phyloP scores from a whole-genome alignment of 441 rosid genomes.

The Raphanus hybrid region DNA sequence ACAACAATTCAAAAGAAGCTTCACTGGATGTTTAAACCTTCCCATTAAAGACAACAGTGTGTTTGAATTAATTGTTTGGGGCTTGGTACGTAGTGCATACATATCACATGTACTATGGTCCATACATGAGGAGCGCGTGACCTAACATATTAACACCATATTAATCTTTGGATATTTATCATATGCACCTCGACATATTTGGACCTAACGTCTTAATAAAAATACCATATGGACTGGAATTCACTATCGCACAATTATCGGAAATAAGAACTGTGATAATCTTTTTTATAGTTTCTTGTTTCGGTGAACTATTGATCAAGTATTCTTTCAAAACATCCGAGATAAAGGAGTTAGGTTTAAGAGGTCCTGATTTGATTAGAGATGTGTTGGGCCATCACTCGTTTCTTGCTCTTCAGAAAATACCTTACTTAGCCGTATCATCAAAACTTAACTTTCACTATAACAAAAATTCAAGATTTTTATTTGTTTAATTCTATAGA shows the following conservation, averaged over 20 bases:
- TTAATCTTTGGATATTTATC: conserved; percentile 7
- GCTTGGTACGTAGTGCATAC: conserved; percentile 34
- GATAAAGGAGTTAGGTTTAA: conserved; percentile 34
- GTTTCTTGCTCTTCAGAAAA: conserved; percentile 37
- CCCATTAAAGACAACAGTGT: conserved; percentile 34
- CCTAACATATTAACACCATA: conserved; percentile 33
- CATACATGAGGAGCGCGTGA: conserved; percentile 42
- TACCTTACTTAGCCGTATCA: conserved; percentile 46
- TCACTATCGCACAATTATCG: background rate
- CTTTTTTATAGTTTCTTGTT: background rate
- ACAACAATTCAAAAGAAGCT: conserved; percentile 38
- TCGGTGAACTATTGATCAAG: background rate
- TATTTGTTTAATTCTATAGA: background rate
- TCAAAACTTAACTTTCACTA: conserved; percentile 39
- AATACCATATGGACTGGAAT: background rate
- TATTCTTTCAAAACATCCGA: background rate
- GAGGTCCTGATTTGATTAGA: conserved; percentile 37
- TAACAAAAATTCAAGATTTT: conserved; percentile 4
- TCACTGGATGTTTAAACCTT: conserved; percentile 36
- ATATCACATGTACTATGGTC: conserved; percentile 42
- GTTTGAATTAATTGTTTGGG: conserved; percentile 40
- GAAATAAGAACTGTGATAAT: background rate
- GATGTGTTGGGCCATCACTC: conserved; percentile 40
- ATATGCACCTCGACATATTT: conserved; percentile 1
- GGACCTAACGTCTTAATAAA: conserved; percentile 20